Base-by-base conservation (phyloP, 352 stramenopile species). In the Pythium sp. region DNA sequence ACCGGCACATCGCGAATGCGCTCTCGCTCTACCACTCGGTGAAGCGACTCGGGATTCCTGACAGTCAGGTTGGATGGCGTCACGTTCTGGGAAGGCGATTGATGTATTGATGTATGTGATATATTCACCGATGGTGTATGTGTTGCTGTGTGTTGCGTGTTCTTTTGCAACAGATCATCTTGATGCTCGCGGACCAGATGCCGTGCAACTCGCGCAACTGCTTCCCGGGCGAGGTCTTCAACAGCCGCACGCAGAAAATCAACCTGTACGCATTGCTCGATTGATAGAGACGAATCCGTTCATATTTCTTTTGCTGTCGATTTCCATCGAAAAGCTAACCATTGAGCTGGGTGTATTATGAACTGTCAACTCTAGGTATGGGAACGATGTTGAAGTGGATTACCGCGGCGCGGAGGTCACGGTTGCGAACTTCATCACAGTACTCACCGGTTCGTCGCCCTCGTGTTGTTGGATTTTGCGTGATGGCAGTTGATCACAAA, bases 111-210 rank as follows among this genome's bases (percentile, higher is more conserved):
- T 41, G 24, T 58, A 26, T 14, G 14, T 46, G 24, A 36, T 30
- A 15, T 56, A 22, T 12, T 22, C 9, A 8, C 20, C 20, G 26
- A n/a, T 7, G 26, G 14, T 12, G 43, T 49, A 15, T 49, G 18
- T 49, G 11, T 20, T 4, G 4, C 15, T 6, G 38, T 38, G 20
- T n/a, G 41, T 15, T 9, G 3, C 24, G 18, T 51, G 14, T 58
- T 20, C 38, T n/a, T 34, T 34, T n/a, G 4, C 28, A 20, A 41
- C 73, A 95, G 77, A 98, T 99, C 74, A 94, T 98, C 64, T 72
- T 99, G 43, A 95, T 98, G 94, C 81, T 99, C n/a, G 96, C 93
- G 3, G 95, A 99, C 78, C 94, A 99, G 88, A 98, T 98, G 79
- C 90, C 92, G 15, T 98, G 92, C 82, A 97, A 98, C 66, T 75